These are phyloP conservation scores for Neltuma alba DNA, from an alignment of 306 rosid species.

Conservation along the genomic window DNA sequence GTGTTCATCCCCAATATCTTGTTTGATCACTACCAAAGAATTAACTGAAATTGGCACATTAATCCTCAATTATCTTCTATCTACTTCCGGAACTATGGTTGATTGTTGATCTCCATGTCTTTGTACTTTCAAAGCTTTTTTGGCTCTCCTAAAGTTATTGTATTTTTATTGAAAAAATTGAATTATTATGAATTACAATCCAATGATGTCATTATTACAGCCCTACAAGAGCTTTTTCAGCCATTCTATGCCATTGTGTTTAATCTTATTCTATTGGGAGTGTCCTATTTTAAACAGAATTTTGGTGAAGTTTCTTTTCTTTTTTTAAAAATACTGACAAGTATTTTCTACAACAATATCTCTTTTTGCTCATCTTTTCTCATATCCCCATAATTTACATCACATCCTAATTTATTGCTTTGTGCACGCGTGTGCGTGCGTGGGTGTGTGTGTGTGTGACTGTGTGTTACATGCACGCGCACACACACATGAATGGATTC, in stretches of 20 bases:
- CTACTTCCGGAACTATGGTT: not conserved
- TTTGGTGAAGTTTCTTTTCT: not conserved
- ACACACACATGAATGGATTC: not conserved
- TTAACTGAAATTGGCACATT: constrained; percentile 9
- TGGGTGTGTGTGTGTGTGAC: too few relatives aligned
- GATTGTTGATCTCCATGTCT: not conserved
- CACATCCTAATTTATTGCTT: not conserved
- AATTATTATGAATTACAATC: not conserved
- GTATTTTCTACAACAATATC: not conserved
- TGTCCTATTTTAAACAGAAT: not conserved
- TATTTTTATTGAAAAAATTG: not conserved
- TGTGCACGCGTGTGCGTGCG: not conserved
- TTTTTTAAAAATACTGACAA: not conserved
- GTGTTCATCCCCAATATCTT: not conserved
- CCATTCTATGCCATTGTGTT: constrained; percentile 7
- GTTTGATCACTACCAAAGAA: not conserved
- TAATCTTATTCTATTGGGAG: constrained; percentile 5
- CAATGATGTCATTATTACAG: not conserved
- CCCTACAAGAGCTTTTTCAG: not conserved
- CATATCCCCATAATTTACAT: not conserved
- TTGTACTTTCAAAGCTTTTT: not conserved
- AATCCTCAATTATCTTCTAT: constrained; percentile 2
- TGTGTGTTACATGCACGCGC: too few relatives aligned
- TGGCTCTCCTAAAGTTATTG: not conserved
- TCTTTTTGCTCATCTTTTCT: not conserved